These are phyloP conservation scores for Musa beccarii DNA, from an alignment of 176 grass and related monocot genomes.

Conservation along the genomic window DNA sequence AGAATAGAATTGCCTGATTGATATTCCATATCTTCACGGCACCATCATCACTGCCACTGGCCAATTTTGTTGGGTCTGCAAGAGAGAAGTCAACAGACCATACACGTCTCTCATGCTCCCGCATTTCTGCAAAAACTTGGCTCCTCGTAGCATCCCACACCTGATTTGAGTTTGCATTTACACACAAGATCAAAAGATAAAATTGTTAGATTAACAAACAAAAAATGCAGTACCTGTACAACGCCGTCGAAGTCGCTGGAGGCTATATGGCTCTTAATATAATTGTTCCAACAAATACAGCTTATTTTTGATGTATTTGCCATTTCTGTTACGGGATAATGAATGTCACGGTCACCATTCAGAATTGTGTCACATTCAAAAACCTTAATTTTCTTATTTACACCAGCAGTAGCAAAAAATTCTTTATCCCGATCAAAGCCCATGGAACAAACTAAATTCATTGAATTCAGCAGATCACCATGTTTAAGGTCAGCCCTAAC, in stretches of 20 bases:
- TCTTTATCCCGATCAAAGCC: constrained; percentile 94
- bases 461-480: constrained; percentile 78
- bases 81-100: constrained; percentile 98
- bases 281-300: constrained; percentile 93
- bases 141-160: constrained; percentile 94
- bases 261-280: constrained; percentile 93
- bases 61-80: constrained; percentile 90
- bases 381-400: constrained; percentile 99
- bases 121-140: constrained; percentile 87
- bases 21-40: constrained; percentile 96
- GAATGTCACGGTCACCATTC: constrained; percentile 85
- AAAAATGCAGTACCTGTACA: constrained; percentile 56
- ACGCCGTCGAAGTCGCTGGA: constrained; percentile 97
- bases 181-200: not conserved
- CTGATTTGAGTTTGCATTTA: constrained; percentile 33
- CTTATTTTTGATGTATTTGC: constrained; percentile 89
- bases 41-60: constrained; percentile 90
- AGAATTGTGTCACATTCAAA: constrained; percentile 89
- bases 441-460: constrained; percentile 92
- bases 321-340: constrained; percentile 98
- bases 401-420: constrained; percentile 91
- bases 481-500: constrained; percentile 85
- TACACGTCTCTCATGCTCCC: constrained; percentile 88
- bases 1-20: constrained; percentile 97
- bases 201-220: constrained; percentile 8